Evolutionary conservation across 2,329 filamentous ascomycete species (phyloP), one percentile per base, ranked within the genome.

Genomic region (Epichloe gansuensis): DNA sequence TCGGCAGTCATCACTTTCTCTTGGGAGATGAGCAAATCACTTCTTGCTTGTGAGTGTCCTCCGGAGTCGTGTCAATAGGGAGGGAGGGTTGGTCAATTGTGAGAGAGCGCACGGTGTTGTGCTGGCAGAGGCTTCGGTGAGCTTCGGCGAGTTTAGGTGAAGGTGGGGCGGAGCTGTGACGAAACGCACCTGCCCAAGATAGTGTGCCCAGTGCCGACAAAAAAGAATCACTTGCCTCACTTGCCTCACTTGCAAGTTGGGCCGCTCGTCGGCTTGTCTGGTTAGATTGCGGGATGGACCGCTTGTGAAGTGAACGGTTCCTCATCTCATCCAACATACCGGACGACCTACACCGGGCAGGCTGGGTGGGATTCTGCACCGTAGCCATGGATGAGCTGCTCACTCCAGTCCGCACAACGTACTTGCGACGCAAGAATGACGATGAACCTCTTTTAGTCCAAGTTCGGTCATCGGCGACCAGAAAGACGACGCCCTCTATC

Each of bases 321-420:
- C 27, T 31, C 27, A 31, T 31, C 27, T 0, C 27, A 31, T 31
- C 27, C 0, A 31, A 31, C 8, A 31, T 31, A 31, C 3, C 27
- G 27, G 27, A 31, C 27, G 3, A 31, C 27, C 27, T 31, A 31
- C 27, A 31, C 9, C 27, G 27, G 27, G 9, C 27, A 31, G 27
- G 27, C 27, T 31, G 23, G 27, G 27, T 31, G 27, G 27, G 27
- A 31, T 31, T 31, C 27, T 36, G 6, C 41, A 38, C 23, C 21
- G 3, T 6, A 42, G 48, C 47, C 31, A 83, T 82, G 80, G 78
- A 80, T 52, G 72, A 72, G 31, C 65, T 82, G 27, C 65, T 82
- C 53, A 77, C 70, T 9, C 76, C 73, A 1, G 69, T 80, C 57
- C 77, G 73, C 68, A 75, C 72, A 47, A 73, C 71, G 2, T 76